Evolutionary conservation across 306 rosid genomes (phyloP), one percentile per base, ranked within the genome.

Genomic region (Sphenostylis stenocarpa): DNA sequence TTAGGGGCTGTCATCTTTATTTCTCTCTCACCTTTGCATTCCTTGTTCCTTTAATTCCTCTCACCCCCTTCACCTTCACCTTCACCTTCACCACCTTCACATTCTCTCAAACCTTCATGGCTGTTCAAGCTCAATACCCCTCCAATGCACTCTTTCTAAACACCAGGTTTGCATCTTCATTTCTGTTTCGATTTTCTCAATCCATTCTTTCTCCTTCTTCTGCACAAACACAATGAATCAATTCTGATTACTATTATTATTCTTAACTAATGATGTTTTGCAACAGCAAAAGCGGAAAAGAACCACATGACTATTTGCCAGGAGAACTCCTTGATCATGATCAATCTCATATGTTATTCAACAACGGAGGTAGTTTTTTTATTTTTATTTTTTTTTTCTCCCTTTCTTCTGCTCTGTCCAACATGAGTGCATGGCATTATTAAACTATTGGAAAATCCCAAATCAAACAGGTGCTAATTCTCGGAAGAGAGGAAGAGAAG

Each of bases 91-190:
- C 28, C 57, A n/a, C n/a, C n/a, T 24, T 60, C 65, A 23, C 58
- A 39, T 80, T 71, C 68, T 75, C 70, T 15, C 67, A 19, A 29
- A 60, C 23, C 29, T 8, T 3, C 29, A 93, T 95, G 99, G 97
- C 99, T 4, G 99, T 95, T 73, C 99, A 95, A 88, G 99, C 99
- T 89, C 99, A 95, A 81, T 92, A 92, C 79, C 97, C 97, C 20
- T 95, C 96, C 57, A 95, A 90, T 80, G 74, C 84, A 20, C 93
- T 92, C 74, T 81, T 90, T 20, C 86, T 89, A 33, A 92, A 89
- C 87, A 89, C 97, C 87, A 90, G 98, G 98, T 93, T 70, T 76
- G 45, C 45, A 64, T 77, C 51, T 61, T 76, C 72, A 68, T 39
- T 44, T 43, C 70, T 19, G 6, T 58, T 53, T 14, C 38, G 2